Evolutionary conservation across 768 basidiomycete species (phyloP), one percentile per base, ranked within the genome.

Genomic region (Phaffia tasmanica): DNA sequence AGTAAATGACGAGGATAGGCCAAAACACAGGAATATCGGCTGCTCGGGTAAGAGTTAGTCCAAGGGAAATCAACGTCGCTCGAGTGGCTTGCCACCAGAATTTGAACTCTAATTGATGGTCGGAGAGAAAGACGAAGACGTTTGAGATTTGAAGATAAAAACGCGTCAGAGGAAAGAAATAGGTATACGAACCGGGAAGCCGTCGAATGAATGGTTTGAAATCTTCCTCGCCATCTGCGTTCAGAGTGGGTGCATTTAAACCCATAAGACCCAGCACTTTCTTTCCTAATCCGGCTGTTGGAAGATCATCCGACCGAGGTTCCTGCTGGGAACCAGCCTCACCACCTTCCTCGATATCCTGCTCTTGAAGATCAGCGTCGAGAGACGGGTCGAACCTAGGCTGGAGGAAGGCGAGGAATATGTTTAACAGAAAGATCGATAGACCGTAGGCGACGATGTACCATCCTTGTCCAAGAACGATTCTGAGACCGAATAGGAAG

Each of bases 21-120:
- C 95, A 98, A 79, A 95, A 98, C 27, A 98, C 95, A 8, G 95
- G 94, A 25, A 99, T 87, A 75, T 98, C 93, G 71, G 95, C 94
- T 47, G 86, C 79, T 56, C 86, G 81, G 29, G 89, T 93, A 64
- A 86, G 79, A 1, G 95, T 89, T 75, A 86, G 86, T 63, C 86
- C 77, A 51, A 94, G 72, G 5, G 91, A 86, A 62, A 99, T 74
- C 25, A 87, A n/a, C 29, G 88, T 86, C 15, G 94, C 91, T 56
- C 88, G 86, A 7, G 92, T 98, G 1, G 90, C 81, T 5, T 90
- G 89, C 54, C 97, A 81, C 94, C 93, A 77, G 72, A 77, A 77
- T 69, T 77, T 77, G 74, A 77, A 77, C 70, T 77, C 76, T 76
- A 42, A 5, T 5, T 42, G 35, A 42, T 42, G 35, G 35, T 11